Evolutionary conservation across 2,329 filamentous ascomycete species (phyloP), one percentile per base, ranked within the genome.

Genomic region (Sclerotiophoma versabilis): DNA sequence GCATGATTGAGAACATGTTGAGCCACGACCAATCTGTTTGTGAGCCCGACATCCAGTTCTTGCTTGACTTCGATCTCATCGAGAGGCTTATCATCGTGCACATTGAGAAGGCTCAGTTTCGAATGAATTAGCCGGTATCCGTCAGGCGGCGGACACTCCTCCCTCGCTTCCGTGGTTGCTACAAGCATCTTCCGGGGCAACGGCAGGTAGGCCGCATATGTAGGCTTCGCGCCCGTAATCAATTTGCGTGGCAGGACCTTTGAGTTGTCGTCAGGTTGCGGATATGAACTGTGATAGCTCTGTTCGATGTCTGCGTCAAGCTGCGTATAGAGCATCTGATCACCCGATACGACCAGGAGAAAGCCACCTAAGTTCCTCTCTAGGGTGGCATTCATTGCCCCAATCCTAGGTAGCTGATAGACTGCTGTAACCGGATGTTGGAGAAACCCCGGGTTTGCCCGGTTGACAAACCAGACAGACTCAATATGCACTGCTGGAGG

Each of bases 1-100:
- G 83, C 82, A 0, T 73, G 59, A 37, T 83, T 80, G 14, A 92
- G 76, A 3, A 82, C 82, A 14, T 79, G 80, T 25, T 87, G 82
- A 51, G 81, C 83, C 1, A 80, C 74, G 0, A 79, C 70, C 0
- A 74, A 67, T 4, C 76, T 71, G 14, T 74, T 76, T 2, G 75
- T 72, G 33, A 75, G 30, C 15, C 49, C 45, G 3, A 51, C 44
- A 10, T 32, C 44, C 2, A 59, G 54, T 48, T 73, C 68, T 19
- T 58, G 57, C 38, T 74, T 69, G 20, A 70, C 41, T 7, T 66
- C 60, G 3, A 34, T 5, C 4, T 68, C 65, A 7, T 60, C 43
- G 4, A 45, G 38, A n/a, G 56, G 12, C 14, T 54, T 59, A 11
- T 68, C 59, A 33, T 68, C 63, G 5, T 63, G 57, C 6, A 65